Percentiles rank a stretch among this genome's conserved stretches.
Evolutionary conservation across 345 rosid genomes (phyloP).

Genomic region (Raphanus raphanistrum): DNA sequence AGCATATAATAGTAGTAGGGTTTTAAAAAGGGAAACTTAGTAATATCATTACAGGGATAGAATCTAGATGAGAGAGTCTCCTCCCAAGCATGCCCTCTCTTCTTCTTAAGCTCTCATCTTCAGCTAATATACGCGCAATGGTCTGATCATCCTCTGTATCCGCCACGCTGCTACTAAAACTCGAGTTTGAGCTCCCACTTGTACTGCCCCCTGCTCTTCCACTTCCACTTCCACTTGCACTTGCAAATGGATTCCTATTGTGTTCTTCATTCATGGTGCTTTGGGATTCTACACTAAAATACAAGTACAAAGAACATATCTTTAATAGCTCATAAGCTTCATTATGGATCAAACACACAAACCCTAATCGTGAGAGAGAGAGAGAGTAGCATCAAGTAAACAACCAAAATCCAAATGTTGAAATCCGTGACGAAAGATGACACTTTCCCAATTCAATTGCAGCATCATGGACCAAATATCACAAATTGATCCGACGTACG

Average conservation of each 20-base stretch:
- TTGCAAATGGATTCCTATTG: conserved; percentile 39
- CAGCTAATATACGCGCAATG: conserved; percentile 71
- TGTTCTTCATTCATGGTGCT: conserved; percentile 25
- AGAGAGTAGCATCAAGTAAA: background rate
- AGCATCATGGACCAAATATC: conserved; percentile 10
- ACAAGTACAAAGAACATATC: background rate
- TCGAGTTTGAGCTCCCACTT: conserved; percentile 80
- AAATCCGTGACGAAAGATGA: background rate
- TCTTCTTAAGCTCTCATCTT: conserved; percentile 52
- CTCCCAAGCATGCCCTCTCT: conserved; percentile 62
- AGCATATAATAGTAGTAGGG: background rate
- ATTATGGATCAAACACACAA: background rate
- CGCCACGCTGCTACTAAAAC: conserved; percentile 67
- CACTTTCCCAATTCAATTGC: background rate
- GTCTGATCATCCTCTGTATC: conserved; percentile 88
- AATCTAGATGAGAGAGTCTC: conserved; percentile 84
- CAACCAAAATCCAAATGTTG: conserved; percentile 7
- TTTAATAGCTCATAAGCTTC: background rate
- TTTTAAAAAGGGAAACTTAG: background rate
- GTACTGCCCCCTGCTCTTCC: conserved; percentile 44
- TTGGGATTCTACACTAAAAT: background rate
- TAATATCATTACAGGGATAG: conserved; percentile 65
- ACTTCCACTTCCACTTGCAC: conserved; percentile 33
- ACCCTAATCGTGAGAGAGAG: background rate
- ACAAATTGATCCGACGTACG: background rate